Percentiles rank a stretch among this genome's conserved stretches.
Conservation (phyloP, 164 flowering plant genomes). For the Vitis rotundifolia region DNA sequence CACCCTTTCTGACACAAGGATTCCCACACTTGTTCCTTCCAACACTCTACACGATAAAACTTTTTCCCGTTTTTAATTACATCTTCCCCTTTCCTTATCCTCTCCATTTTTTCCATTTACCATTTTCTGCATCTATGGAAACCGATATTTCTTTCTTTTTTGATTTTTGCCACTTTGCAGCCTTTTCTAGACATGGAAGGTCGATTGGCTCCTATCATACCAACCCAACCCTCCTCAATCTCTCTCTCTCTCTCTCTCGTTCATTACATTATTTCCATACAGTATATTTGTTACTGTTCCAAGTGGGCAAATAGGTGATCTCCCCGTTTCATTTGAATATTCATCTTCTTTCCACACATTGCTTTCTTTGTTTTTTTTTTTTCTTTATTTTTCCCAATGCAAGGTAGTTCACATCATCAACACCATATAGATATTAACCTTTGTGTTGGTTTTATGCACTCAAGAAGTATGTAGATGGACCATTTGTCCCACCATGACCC, state of each 20-base stretch:
- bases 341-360: background rate
- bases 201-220: constrained; percentile 10
- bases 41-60: constrained; percentile 33
- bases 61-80: constrained; percentile 17
- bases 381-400: background rate
- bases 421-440: constrained; percentile 8
- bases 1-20: constrained; percentile 30
- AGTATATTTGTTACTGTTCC: background rate
- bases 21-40: constrained; percentile 44
- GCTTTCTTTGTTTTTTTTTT: background rate
- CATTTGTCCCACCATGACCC: background rate
- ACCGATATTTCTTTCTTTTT: background rate
- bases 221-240: background rate
- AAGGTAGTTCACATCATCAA: background rate
- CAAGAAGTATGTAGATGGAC: constrained; percentile 1
- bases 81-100: background rate
- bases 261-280: background rate
- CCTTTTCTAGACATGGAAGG: constrained; percentile 30
- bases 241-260: background rate
- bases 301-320: constrained; percentile 13
- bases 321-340: background rate
- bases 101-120: constrained; percentile 14
- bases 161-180: constrained; percentile 9
- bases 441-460: constrained; percentile 13
- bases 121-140: constrained; percentile 28